Evolutionary conservation across 148 eudicot genomes (phyloP), one percentile per base, ranked within the genome.

Genomic region (Cornus suecica): DNA sequence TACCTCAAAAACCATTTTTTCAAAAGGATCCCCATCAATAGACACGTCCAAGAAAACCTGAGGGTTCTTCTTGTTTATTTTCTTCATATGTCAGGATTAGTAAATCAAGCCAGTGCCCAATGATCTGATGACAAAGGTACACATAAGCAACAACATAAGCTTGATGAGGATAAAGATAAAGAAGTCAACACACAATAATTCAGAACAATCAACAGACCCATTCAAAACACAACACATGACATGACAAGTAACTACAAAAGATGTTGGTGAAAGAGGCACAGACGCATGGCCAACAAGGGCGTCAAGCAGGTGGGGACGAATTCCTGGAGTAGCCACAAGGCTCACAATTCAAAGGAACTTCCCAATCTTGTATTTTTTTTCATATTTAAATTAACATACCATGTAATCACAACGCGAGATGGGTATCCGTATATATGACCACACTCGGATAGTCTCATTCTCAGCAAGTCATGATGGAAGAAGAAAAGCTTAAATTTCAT

Each of bases 1-100:
- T 86, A 94, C 98, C 98, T 94, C 94, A 73, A 94, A 92, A 79
- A 87, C 65, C 98, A 94, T 86, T 82, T 84, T 89, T 76, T 94
- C 96, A 76, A 75, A 31, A 56, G 97, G 98, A 81, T 91, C 95
- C 41, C 98, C 98, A 82, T 94, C 98, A 80, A 94, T 78, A 10
- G 90, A 94, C 65, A 94, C 92, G 68, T 94, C 94, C 70, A 94
- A 78, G 72, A 85, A 94, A 68, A 94, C 97, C 28, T 84, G 45
- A 13, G 89, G 86, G 32, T 84, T 89, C 79, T 87, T 86, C 87
- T 87, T 94, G 68, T 72, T 68, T 90, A 89, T 92, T 74, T 78
- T 79, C 48, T 69, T 58, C 75, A 72, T 31, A 74, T 24, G 48
- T 1, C 5, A 61, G 14, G 69, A 62, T 42, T 65, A 27, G 34